Evolutionary conservation across 768 basidiomycete genomes (phyloP), one percentile per base, ranked within the genome.

Genomic region (Clavaria fumosa): DNA sequence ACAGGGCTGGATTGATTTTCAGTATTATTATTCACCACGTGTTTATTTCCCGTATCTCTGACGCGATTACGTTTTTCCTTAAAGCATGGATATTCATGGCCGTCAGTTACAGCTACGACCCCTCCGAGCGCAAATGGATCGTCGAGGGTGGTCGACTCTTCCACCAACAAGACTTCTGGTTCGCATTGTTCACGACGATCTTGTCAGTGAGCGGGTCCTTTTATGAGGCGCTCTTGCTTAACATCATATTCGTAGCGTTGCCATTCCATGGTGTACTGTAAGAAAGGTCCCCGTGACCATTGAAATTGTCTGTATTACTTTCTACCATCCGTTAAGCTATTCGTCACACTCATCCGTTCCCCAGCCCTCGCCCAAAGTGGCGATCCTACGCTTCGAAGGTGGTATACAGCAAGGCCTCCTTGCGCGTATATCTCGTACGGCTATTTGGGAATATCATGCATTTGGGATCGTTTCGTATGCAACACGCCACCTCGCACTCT

Each of bases 341-440:
- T 33, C 44, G 36, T 38, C 21, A 43, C 27, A 34, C 40, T 52
- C 32, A 30, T 31, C 33, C 21, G 33, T 37, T 24, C 42, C 37
- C 28, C 47, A 83, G 79, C 81, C 81, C 20, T 84, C 81, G 11
- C 64, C 74, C 12, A 84, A 83, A 52, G 81, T 80, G 5, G 82
- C 79, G 4, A 65, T 85, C 43, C 63, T 85, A 48, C 77, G 79
- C 22, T 83, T 85, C 57, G 63, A 73, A 54, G 72, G 81, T 47
- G 81, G 82, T 35, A 84, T 85, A 79, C 81, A 83, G 51, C 82
- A 84, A 52, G 80, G 81, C 40, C 63, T 85, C 20, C 63, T 84
- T 23, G 74, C 74, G 15, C 70, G 81, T 39, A 68, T 84, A 58
- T 77, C 77, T 43, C 76, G 79, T 23, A 70, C 70, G 14, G 65